These are phyloP conservation scores for Pleurotus cornucopiae DNA, from an alignment of 768 basidiomycete species.

Conservation along the genomic window DNA sequence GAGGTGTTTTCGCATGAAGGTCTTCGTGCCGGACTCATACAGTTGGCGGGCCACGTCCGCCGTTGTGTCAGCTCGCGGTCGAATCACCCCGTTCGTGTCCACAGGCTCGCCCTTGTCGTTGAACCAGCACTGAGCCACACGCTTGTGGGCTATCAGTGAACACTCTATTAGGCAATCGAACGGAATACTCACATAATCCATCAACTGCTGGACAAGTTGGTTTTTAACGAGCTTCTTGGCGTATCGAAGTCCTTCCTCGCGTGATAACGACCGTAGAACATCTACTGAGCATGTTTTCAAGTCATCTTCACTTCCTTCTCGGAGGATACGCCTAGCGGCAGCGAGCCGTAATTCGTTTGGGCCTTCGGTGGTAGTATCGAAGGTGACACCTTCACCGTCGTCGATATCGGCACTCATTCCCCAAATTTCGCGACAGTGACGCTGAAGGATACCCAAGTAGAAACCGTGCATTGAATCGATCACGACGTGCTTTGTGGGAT, in stretches of 20 bases:
- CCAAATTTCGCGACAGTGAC: conserved; percentile 20
- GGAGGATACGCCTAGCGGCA: not conserved
- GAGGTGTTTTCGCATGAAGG: not conserved
- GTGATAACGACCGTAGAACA: not conserved
- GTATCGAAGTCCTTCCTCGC: not conserved
- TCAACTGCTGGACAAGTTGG: not conserved
- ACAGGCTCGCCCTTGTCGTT: not conserved
- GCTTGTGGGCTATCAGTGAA: not conserved
- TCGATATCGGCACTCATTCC: conserved; percentile 10
- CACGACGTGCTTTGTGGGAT: conserved; percentile 20
- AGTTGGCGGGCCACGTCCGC: not conserved
- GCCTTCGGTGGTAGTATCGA: not conserved
- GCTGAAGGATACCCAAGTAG: conserved; percentile 21
- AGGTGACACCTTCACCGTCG: conserved; percentile 4
- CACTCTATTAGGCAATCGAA: not conserved
- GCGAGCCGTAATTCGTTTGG: not conserved
- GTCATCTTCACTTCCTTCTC: not conserved
- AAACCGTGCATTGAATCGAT: conserved; percentile 35
- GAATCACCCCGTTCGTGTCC: not conserved
- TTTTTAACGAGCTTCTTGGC: not conserved
- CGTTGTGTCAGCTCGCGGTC: not conserved
- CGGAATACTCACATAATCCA: not conserved
- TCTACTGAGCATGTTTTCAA: not conserved
- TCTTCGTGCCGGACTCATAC: not conserved
- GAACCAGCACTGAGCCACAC: not conserved